Percentiles rank a stretch among this genome's conserved stretches.
These are phyloP conservation scores for Mycena galopus DNA, from an alignment of 768 basidiomycete genomes.

Conservation along the genomic window DNA sequence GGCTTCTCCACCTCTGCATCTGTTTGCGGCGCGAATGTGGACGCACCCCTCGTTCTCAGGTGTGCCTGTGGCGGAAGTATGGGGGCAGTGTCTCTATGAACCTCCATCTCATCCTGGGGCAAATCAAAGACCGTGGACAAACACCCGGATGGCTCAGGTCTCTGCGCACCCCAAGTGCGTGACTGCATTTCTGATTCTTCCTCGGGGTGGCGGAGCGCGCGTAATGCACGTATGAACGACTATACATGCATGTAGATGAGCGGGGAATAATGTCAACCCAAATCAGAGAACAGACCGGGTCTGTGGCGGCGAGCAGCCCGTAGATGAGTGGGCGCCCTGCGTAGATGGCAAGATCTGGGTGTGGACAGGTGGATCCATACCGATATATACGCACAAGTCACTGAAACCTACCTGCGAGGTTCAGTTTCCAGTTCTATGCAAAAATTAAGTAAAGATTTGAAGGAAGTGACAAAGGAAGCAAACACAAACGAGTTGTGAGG, in stretches of 20 bases:
- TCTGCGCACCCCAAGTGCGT: no score
- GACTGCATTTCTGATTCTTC: background rate
- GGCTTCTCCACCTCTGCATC: no score
- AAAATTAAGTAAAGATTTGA: background rate
- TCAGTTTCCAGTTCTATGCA: conserved; percentile 1
- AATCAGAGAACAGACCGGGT: conserved; percentile 11
- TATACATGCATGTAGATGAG: background rate
- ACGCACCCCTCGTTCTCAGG: background rate
- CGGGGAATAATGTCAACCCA: background rate
- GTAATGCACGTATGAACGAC: conserved; percentile 8
- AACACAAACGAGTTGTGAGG: background rate
- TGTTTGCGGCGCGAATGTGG: background rate
- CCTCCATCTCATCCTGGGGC: background rate
- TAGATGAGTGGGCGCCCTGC: background rate
- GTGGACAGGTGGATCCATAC: background rate
- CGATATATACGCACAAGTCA: background rate
- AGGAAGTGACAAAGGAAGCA: background rate
- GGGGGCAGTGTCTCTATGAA: background rate
- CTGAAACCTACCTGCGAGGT: conserved; percentile 3
- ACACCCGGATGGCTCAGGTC: background rate
- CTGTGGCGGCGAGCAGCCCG: conserved; percentile 12
- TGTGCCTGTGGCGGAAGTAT: background rate
- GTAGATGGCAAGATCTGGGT: conserved; percentile 10
- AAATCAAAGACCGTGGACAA: background rate
- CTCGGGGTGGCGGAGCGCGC: background rate